Percentiles rank a stretch among this genome's conserved stretches.
Evolutionary conservation across 2,329 filamentous ascomycete genomes (phyloP).

Genomic region (Stagonosporopsis chrysanthemi): DNA sequence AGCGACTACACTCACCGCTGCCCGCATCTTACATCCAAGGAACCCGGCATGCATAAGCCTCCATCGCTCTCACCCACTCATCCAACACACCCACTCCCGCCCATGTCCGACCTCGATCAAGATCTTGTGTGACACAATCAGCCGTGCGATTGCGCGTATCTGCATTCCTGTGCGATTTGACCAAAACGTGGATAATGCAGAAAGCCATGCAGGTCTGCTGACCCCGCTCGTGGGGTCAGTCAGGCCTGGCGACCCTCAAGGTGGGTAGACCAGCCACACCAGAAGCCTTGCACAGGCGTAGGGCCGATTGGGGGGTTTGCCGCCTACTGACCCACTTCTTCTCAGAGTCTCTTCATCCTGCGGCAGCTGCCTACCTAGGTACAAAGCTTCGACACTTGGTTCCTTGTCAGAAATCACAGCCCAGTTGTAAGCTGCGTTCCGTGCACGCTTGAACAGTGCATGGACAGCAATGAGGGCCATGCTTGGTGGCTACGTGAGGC

Average conservation of each 20-base stretch:
- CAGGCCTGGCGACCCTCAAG: neutral
- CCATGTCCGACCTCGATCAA: neutral
- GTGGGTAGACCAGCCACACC: constrained; percentile 9
- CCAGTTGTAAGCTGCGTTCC: constrained; percentile 4
- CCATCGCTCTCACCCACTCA: constrained; percentile 4
- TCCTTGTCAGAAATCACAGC: constrained; percentile 1
- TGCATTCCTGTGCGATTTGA: constrained; percentile 10
- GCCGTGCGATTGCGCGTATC: constrained; percentile 15
- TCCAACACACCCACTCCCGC: constrained; percentile 2
- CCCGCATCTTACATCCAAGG: constrained; percentile 13
- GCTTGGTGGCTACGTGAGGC: neutral
- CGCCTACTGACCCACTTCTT: constrained; percentile 13
- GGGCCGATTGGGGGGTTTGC: constrained; percentile 18
- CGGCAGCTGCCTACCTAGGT: neutral
- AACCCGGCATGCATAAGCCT: constrained; percentile 8
- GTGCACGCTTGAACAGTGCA: neutral
- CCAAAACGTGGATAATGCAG: constrained; percentile 7
- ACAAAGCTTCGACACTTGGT: neutral
- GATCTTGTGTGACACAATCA: constrained; percentile 5
- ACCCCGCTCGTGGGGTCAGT: constrained; percentile 16
- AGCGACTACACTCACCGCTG: constrained; percentile 12
- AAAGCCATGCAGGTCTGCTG: constrained; percentile 20
- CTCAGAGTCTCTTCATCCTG: constrained; percentile 1
- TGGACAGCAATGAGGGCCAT: neutral
- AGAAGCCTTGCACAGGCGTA: constrained; percentile 12